Percentiles rank a stretch among this genome's conserved stretches.
Conservation (phyloP, 2,329 filamentous ascomycete species). For the Didymella segeticola region DNA sequence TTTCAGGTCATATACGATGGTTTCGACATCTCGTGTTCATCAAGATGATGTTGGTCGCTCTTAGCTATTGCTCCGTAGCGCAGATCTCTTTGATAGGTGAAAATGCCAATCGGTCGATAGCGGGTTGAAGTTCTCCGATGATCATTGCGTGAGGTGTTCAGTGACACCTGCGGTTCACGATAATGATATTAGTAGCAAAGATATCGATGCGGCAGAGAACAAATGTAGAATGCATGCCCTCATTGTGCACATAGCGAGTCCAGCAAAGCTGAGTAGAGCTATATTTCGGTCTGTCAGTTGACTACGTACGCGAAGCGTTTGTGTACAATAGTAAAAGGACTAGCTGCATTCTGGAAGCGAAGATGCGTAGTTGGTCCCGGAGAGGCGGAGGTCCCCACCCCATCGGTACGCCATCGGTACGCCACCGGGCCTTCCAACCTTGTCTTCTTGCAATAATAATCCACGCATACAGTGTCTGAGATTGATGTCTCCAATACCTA, state of each 20-base stretch:
- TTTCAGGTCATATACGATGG: neutral
- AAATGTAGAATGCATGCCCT: too few relatives aligned
- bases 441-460: neutral
- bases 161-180: too few relatives aligned
- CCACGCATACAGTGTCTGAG: neutral
- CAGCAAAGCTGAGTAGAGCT: too few relatives aligned
- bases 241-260: too few relatives aligned
- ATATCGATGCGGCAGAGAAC: too few relatives aligned
- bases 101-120: too few relatives aligned
- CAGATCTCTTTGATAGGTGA: neutral
- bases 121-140: neutral
- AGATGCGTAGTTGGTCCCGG: neutral
- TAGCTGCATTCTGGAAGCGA: neutral
- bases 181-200: too few relatives aligned
- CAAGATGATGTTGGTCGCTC: neutral
- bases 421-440: neutral
- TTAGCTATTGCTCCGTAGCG: neutral
- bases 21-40: neutral
- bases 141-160: neutral
- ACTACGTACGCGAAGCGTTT: neutral
- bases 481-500: neutral
- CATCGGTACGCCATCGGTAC: constrained; percentile 1
- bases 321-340: neutral
- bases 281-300: too few relatives aligned
- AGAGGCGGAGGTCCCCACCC: neutral